Evolutionary conservation across 1,284 basidiomycete species (phyloP).

Genomic region (Ceratobasidium sp.): DNA sequence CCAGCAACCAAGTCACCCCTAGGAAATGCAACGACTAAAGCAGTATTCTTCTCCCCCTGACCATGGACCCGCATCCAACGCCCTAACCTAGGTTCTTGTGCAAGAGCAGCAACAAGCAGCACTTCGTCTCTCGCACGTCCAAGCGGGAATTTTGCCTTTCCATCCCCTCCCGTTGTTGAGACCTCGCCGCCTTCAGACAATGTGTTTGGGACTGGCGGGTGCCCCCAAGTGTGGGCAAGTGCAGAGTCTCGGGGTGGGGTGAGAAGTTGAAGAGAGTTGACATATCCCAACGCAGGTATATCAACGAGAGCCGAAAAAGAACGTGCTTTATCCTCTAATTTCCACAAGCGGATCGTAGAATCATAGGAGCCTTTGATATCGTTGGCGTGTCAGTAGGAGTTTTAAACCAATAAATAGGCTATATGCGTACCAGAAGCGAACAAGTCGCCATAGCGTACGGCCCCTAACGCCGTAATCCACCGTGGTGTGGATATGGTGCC

Average conservation of each 20-base stretch:
- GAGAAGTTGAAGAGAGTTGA: slow-evolving; percentile 92
- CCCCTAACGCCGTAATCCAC: slow-evolving; percentile 90
- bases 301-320: slow-evolving; percentile 78
- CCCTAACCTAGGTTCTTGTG: slow-evolving; percentile 90
- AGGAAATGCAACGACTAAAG: slow-evolving; percentile 70
- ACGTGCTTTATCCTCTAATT: slow-evolving; percentile 80
- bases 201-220: not conserved
- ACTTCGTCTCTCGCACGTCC: slow-evolving; percentile 59
- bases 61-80: slow-evolving; percentile 86
- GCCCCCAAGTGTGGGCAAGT: slow-evolving; percentile 51
- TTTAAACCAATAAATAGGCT: slow-evolving; percentile 13
- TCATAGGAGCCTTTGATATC: slow-evolving; percentile 86
- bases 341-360: slow-evolving; percentile 90
- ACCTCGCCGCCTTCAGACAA: slow-evolving; percentile 29
- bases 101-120: slow-evolving; percentile 83
- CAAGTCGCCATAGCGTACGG: slow-evolving; percentile 89
- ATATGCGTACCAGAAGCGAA: slow-evolving; percentile 83
- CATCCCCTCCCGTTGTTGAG: slow-evolving; percentile 47
- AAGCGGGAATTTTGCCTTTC: slow-evolving; percentile 32
- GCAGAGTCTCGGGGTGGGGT: slow-evolving; percentile 68
- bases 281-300: slow-evolving; percentile 78
- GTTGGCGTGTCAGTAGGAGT: slow-evolving; percentile 36
- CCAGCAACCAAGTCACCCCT: slow-evolving; percentile 35
- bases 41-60: slow-evolving; percentile 77
- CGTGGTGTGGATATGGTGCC: slow-evolving; percentile 83